phyloP scores from a whole-genome alignment of 2,329 filamentous ascomycete genomes.

The Claviceps africana region DNA sequence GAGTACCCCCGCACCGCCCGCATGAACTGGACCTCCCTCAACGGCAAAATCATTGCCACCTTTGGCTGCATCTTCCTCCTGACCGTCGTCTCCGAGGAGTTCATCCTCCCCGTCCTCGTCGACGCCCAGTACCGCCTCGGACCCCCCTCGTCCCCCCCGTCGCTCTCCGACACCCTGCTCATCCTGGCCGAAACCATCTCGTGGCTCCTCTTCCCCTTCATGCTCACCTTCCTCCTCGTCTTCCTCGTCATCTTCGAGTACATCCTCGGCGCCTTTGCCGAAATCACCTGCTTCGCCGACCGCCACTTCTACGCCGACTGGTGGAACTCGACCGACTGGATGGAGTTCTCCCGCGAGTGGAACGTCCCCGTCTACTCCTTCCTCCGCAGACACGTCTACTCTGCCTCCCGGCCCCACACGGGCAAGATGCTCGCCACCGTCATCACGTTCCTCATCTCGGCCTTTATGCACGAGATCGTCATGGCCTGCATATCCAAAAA shows the following conservation, averaged over 20 bases:
- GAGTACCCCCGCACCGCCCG: conserved; percentile 73
- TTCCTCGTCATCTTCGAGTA: conserved; percentile 99
- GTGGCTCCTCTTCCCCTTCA: conserved; percentile 88
- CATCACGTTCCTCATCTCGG: conserved; percentile 83
- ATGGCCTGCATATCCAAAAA: conserved; percentile 99
- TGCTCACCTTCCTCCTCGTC: conserved; percentile 86
- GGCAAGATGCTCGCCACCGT: conserved; percentile 66
- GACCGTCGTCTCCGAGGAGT: conserved; percentile 83
- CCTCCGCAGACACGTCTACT: conserved; percentile 87
- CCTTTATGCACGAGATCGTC: conserved; percentile 83
- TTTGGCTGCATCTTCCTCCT: conserved; percentile 96
- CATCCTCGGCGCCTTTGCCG: conserved; percentile 82
- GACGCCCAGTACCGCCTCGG: conserved; percentile 49
- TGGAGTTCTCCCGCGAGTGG: conserved; percentile 94
- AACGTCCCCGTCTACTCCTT: conserved; percentile 97
- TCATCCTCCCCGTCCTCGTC: conserved; percentile 77
- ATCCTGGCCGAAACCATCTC: conserved; percentile 83
- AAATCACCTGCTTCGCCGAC: conserved; percentile 86
- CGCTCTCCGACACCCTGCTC: conserved; percentile 53
- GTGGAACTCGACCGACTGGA: conserved; percentile 75
- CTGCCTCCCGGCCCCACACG: conserved; percentile 61
- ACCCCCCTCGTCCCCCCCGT: conserved; percentile 17
- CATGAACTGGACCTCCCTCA: conserved; percentile 69
- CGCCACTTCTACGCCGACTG: conserved; percentile 79
- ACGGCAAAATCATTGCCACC: conserved; percentile 74